Conservation (phyloP, 768 basidiomycete genomes). For the Kwoniella shandongensis region DNA sequence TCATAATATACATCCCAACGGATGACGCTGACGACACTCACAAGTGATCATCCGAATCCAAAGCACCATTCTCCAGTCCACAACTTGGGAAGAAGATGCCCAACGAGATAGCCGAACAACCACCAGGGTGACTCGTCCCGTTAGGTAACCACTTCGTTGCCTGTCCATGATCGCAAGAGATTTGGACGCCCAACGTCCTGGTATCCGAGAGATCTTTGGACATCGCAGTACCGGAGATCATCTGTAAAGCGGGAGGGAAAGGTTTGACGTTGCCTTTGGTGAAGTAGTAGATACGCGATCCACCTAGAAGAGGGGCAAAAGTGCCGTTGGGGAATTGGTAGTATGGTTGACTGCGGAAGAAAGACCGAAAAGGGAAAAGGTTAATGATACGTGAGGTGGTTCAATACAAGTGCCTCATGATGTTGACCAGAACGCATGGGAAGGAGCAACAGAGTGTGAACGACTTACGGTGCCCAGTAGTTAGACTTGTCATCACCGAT, state of each 20-base stretch:
- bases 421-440: not conserved
- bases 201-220: constrained; percentile 13
- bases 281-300: constrained; percentile 51
- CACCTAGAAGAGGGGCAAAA: constrained; percentile 39
- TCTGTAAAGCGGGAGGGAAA: constrained; percentile 42
- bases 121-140: constrained; percentile 29
- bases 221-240: constrained; percentile 37
- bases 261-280: constrained; percentile 36
- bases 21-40: constrained; percentile 8
- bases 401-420: too few species aligned
- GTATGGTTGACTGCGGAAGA: constrained; percentile 25
- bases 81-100: constrained; percentile 46
- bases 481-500: constrained; percentile 38
- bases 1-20: not conserved
- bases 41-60: constrained; percentile 41
- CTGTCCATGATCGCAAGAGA: constrained; percentile 38
- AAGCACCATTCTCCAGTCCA: constrained; percentile 29
- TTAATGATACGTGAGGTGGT: not conserved
- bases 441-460: not conserved
- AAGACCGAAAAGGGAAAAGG: not conserved
- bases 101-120: constrained; percentile 24
- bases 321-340: constrained; percentile 48
- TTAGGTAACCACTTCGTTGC: constrained; percentile 37
- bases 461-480: constrained; percentile 46
- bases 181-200: constrained; percentile 29